phyloP scores from a whole-genome alignment of 164 flowering plant genomes.

The Euptelea pleiosperma region DNA sequence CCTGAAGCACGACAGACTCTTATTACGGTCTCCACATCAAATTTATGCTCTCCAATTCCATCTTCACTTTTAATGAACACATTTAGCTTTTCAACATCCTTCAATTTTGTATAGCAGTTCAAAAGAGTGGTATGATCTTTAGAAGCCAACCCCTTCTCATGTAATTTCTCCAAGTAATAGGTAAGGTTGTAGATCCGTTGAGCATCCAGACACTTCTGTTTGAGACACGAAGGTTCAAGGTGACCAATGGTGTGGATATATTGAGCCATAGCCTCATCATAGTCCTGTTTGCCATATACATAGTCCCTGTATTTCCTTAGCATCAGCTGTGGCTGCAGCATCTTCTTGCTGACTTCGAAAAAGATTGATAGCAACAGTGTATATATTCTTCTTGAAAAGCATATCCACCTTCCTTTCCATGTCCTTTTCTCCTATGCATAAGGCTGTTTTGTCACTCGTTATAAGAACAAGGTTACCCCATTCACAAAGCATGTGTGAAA shows the following conservation, averaged over 20 bases:
- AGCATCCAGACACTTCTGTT: conserved; percentile 96
- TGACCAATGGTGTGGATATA: conserved; percentile 90
- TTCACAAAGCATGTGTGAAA: conserved; percentile 91
- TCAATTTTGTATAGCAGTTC: conserved; percentile 93
- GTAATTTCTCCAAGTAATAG: conserved; percentile 92
- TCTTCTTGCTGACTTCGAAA: conserved; percentile 97
- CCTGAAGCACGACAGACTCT: conserved; percentile 97
- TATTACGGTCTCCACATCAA: conserved; percentile 97
- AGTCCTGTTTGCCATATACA: conserved; percentile 87
- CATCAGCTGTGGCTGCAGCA: conserved; percentile 97
- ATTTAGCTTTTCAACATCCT: conserved; percentile 88
- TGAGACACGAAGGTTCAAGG: conserved; percentile 96
- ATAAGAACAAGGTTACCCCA: conserved; percentile 95
- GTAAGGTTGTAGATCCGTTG: conserved; percentile 98
- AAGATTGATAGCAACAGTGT: conserved; percentile 92
- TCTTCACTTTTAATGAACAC: conserved; percentile 85
- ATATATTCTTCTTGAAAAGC: conserved; percentile 96
- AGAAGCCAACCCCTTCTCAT: conserved; percentile 92
- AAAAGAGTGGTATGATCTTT: conserved; percentile 96
- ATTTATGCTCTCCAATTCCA: conserved; percentile 80
- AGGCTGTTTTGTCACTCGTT: conserved; percentile 70
- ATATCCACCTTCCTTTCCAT: conserved; percentile 99
- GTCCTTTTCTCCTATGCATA: conserved; percentile 89
- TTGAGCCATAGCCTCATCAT: conserved; percentile 96
- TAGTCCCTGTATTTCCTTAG: conserved; percentile 95